Evolutionary conservation across 2,329 filamentous ascomycete genomes (phyloP), one percentile per base, ranked within the genome.

Genomic region (Ophioceras dolichostomum): DNA sequence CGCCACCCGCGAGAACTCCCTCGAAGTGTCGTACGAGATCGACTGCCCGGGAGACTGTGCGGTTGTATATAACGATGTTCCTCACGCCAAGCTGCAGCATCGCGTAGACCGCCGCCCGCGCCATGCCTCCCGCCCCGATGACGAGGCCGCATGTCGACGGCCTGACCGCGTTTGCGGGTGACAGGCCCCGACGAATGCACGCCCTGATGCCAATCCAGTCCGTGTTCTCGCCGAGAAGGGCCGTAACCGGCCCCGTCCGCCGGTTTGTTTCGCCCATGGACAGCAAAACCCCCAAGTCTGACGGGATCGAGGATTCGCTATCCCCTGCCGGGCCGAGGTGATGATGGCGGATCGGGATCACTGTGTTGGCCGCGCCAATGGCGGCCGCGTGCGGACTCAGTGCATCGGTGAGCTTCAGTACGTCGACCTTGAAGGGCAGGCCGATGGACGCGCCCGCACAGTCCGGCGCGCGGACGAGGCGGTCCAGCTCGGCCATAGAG

Each of bases 131-230:
- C 2, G 76, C 76, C 20, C 77, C 77, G 21, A 81, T 68, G 17
- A 81, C 66, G 12, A 81, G 59, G 0, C 69, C 76, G 2, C 64
- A 70, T 2, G 66, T 69, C 9, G 57, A 63, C 0, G 70, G 62
- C 3, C 73, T 65, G 0, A 80, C 68, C 2, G 72, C 74, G 43
- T 81, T 81, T 4, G 80, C 78, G 0, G 83, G 83, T 1, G 82
- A 86, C 2, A 87, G 62, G 2, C 81, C 81, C 22, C 80, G 68
- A 5, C 77, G 70, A 30, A 88, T 72, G 49, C 80, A 86, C 3
- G 79, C 80, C 37, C 79, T 65, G 30, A 88, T 83, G 5, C 83
- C 83, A 24, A 86, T 80, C 78, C 83, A 88, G 53, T 88, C 83
- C 0, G 82, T 87, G 41, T 88, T 88, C 41, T 87, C 81, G 1